A percentile compares a stretch with the other conserved stretches of the same genome.
Evolutionary conservation across 2,329 filamentous ascomycete genomes (phyloP).

Genomic region (Aspergillus ochraceoroseus): DNA sequence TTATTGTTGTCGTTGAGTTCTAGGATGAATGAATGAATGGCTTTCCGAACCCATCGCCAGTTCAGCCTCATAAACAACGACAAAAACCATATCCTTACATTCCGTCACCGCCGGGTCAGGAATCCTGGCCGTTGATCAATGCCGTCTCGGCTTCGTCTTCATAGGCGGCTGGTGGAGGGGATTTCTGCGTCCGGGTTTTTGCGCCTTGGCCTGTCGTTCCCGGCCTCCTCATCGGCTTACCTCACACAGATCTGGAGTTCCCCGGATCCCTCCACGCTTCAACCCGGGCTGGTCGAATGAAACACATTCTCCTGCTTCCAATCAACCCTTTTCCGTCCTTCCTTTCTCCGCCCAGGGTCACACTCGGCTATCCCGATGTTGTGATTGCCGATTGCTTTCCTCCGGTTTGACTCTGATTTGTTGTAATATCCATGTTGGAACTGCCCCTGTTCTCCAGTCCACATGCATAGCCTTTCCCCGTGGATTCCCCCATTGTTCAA

Average conservation of each 20-base stretch:
- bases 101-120: slow-evolving; percentile 13
- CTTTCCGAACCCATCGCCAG: too few relatives aligned
- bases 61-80: too few relatives aligned
- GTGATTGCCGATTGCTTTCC: background rate
- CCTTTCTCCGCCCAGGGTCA: slow-evolving; percentile 12
- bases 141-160: slow-evolving; percentile 14
- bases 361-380: slow-evolving; percentile 11
- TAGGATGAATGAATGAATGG: too few relatives aligned
- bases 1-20: too few relatives aligned
- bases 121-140: slow-evolving; percentile 11
- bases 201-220: background rate
- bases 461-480: background rate
- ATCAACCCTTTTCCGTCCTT: background rate
- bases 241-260: slow-evolving; percentile 3
- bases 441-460: slow-evolving; percentile 6
- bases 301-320: too few relatives aligned
- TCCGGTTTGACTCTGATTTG: too few relatives aligned
- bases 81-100: background rate
- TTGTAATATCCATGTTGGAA: too few relatives aligned
- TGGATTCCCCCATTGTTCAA: background rate
- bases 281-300: slow-evolving; percentile 10
- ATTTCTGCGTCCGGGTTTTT: slow-evolving; percentile 2
- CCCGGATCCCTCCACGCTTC: slow-evolving; percentile 13
- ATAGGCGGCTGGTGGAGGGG: background rate
- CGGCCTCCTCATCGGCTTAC: background rate